These are phyloP conservation scores for Colletotrichum falcatum DNA, from an alignment of 2,329 filamentous ascomycete genomes.

Conservation along the genomic window DNA sequence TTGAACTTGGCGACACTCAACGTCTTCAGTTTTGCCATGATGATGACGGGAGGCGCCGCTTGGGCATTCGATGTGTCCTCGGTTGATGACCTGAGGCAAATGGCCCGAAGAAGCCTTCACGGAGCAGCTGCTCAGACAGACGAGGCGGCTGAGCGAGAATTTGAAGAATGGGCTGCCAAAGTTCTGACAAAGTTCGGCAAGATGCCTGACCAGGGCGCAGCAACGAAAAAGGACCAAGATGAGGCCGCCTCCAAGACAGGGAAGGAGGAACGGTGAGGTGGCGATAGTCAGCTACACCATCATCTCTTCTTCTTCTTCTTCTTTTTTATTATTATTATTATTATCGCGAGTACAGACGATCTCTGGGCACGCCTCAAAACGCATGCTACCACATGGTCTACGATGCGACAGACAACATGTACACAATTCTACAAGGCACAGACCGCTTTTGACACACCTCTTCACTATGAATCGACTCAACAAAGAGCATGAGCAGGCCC, in stretches of 20 bases:
- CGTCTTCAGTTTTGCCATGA: slow-evolving; percentile 79
- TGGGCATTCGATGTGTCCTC: slow-evolving; percentile 83
- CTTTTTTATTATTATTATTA: no score
- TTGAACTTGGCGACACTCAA: slow-evolving; percentile 90
- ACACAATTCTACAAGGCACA: slow-evolving; percentile 35
- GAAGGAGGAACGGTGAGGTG: slow-evolving; percentile 36
- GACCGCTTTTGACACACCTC: slow-evolving; percentile 30
- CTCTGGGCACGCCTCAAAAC: slow-evolving; percentile 15
- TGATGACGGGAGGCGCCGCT: slow-evolving; percentile 78
- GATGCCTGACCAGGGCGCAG: slow-evolving; percentile 34
- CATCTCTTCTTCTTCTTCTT: slow-evolving; percentile 3
- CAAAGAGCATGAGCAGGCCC: slow-evolving; percentile 16
- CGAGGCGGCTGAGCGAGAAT: slow-evolving; percentile 68
- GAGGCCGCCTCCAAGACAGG: slow-evolving; percentile 33
- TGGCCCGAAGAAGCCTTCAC: slow-evolving; percentile 58
- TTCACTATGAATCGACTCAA: slow-evolving; percentile 30
- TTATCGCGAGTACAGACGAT: slow-evolving; percentile 12
- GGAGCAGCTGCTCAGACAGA: slow-evolving; percentile 51
- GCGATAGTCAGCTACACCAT: slow-evolving; percentile 32
- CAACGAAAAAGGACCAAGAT: slow-evolving; percentile 8
- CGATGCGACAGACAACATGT: slow-evolving; percentile 19
- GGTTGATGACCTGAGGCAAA: slow-evolving; percentile 71
- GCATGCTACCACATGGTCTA: slow-evolving; percentile 16
- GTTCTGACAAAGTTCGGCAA: slow-evolving; percentile 65
- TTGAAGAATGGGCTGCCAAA: slow-evolving; percentile 72